Evolutionary conservation across 1,284 basidiomycete species (phyloP), one percentile per base, ranked within the genome.

Genomic region (Ceratobasidium sp.): DNA sequence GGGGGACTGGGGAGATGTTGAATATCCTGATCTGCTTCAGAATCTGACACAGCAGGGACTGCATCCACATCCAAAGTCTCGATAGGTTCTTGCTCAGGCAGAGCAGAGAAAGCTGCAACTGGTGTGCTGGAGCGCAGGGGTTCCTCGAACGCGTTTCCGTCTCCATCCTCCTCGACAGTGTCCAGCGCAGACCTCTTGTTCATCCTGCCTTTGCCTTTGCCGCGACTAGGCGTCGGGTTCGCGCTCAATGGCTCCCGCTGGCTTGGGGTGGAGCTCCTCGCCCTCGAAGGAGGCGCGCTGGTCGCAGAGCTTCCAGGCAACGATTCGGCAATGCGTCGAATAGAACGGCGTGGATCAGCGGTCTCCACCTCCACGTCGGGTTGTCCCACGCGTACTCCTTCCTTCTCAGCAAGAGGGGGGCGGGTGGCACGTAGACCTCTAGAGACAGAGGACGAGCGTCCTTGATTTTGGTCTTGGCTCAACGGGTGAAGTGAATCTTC

Each of bases 381-480:
- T 23, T 66, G 47, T 9, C 63, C 63, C 16, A 52, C 63, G 4
- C 49, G 23, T 21, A 52, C 49, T 21, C 64, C 46, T 46, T 57
- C 64, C 52, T 69, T 69, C 55, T 69, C 52, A 5, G 64, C 64
- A n/a, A 69, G 64, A 6, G 64, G 64, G 13, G 52, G 64, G 9
- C 64, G 50, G 14, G 52, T 43, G 13, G 44, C 21, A 28, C 64
- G 64, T 7, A 41, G 8, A 18, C 64, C 50, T 41, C 52, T 69
- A 9, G 38, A 52, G 50, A 69, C 41, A 8, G 64, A 69, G 9
- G 64, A 55, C 7, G 64, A 30, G 18, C 64, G 64, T 18, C 64
- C 64, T 41, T 44, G 35, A 28, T 52, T 52, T 47, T 69, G 64
- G 52, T 69, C 52, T 41, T 69, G 52, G 41, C 23, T 57, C 4